Evolutionary conservation across 495 filamentous ascomycete genomes (phyloP), one percentile per base, ranked within the genome.

Genomic region (Daldinia caldariorum): DNA sequence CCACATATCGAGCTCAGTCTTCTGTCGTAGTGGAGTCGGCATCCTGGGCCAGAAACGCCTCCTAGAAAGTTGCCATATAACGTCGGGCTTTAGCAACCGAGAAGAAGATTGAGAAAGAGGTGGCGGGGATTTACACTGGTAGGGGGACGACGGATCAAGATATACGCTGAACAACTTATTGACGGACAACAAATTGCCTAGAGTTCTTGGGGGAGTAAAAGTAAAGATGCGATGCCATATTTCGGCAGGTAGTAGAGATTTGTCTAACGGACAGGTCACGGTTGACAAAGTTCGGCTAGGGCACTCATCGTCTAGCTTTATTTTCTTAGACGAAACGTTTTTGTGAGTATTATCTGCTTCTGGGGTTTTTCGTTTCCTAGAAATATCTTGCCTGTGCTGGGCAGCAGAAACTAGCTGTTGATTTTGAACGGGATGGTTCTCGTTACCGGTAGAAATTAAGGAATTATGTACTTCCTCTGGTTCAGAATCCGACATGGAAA

Each of bases 1-100:
- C 85, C 88, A 90, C 88, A 91, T 90, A 26, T 85, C 82, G 26
- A 88, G 78, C 69, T 91, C 89, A 34, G 83, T 82, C 49, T 79
- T 83, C 13, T 79, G 82, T 35, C 63, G 71, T n/a, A 90, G 79
- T 37, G 89, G 87, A 54, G 77, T 72, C 53, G 89, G 89, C 79
- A 88, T 84, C 41, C 82, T 81, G 3, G 82, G 84, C 76, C 81
- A 82, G 66, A 85, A 84, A 7, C 80, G 77, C 66, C 83, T 81
- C 65, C 88, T 85, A 34, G 87, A 89, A 61, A 83, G 77, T 57
- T 80, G 82, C 89, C 89, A 91, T 65, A 91, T 85, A 45, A 77
- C 72, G 72, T 88, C 84, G 63, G 88, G 83, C 55, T 77, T 78
- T 58, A 83, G 68, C 37, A 67, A 38, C 8, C 49, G 60, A 14